phyloP scores from a whole-genome alignment of 768 basidiomycete species.

The Tremella fuciformis region DNA sequence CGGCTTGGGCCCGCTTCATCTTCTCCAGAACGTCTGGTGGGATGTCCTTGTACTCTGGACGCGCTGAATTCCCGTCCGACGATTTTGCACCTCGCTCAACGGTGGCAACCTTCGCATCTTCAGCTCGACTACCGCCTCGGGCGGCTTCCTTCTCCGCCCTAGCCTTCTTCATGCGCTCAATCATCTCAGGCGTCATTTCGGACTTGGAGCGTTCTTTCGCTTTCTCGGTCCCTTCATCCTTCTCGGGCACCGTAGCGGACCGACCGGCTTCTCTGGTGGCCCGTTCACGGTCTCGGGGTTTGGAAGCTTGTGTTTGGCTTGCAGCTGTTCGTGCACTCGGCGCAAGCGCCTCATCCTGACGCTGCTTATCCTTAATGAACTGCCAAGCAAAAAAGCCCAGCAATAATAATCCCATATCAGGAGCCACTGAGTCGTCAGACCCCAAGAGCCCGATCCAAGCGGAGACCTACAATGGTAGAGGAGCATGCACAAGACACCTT shows the following conservation, averaged over 20 bases:
- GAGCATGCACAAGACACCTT: constrained; percentile 30
- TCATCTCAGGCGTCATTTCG: constrained; percentile 9
- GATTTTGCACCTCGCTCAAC: not conserved
- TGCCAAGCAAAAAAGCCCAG: constrained; percentile 34
- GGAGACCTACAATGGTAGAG: constrained; percentile 27
- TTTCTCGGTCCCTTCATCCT: constrained; percentile 1
- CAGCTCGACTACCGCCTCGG: not conserved
- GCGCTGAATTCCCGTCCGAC: not conserved
- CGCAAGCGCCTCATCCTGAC: not conserved
- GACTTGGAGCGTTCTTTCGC: not conserved
- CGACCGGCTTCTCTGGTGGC: not conserved
- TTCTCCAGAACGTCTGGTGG: constrained; percentile 12
- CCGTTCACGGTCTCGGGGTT: too few relatives aligned
- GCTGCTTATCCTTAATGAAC: not conserved
- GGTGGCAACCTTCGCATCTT: not conserved
- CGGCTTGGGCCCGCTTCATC: constrained; percentile 7
- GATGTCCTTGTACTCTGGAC: not conserved
- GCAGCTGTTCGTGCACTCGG: not conserved
- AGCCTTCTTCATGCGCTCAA: constrained; percentile 5
- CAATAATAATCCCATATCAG: constrained; percentile 27
- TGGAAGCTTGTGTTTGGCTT: too few relatives aligned
- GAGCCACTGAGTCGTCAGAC: constrained; percentile 25
- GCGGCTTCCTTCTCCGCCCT: constrained; percentile 1
- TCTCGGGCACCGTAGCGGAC: not conserved
- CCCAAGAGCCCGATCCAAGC: not conserved